Conservation (phyloP, 2,329 filamentous ascomycete species). For the Calonectria henricotiae region DNA sequence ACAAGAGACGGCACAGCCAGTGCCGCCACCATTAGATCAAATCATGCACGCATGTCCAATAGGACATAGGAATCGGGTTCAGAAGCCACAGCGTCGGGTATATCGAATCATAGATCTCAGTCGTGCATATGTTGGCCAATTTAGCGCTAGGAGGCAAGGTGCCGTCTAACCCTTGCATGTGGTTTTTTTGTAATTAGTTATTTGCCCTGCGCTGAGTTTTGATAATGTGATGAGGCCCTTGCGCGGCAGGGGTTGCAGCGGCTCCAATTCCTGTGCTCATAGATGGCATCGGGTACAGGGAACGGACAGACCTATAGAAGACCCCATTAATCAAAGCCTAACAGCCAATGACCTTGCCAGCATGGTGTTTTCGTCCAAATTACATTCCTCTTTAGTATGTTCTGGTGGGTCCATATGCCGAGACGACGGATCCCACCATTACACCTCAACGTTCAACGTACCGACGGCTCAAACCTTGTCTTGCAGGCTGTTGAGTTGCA, state of each 20-base stretch:
- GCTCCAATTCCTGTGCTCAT: conserved; percentile 7
- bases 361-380: conserved; percentile 33
- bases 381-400: conserved; percentile 36
- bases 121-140: background rate
- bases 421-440: conserved; percentile 12
- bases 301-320: background rate
- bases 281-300: conserved; percentile 7
- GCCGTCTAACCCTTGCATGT: conserved; percentile 19
- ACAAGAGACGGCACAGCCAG: background rate
- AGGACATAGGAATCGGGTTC: background rate
- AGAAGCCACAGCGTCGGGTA: background rate
- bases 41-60: background rate
- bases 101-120: conserved; percentile 20
- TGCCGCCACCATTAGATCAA: conserved; percentile 2
- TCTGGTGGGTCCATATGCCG: conserved; percentile 5
- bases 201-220: conserved; percentile 24
- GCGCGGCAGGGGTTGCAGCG: conserved; percentile 16
- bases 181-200: conserved; percentile 16
- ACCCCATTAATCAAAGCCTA: conserved; percentile 10
- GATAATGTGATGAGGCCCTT: conserved; percentile 33
- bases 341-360: conserved; percentile 9
- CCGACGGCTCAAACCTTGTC: conserved; percentile 34
- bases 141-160: background rate
- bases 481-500: conserved; percentile 36
- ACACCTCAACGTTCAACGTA: conserved; percentile 27